A percentile compares a stretch with the other conserved stretches of the same genome.
Evolutionary conservation across 768 basidiomycete species (phyloP).

Genomic region (Leccinum arenicola): DNA sequence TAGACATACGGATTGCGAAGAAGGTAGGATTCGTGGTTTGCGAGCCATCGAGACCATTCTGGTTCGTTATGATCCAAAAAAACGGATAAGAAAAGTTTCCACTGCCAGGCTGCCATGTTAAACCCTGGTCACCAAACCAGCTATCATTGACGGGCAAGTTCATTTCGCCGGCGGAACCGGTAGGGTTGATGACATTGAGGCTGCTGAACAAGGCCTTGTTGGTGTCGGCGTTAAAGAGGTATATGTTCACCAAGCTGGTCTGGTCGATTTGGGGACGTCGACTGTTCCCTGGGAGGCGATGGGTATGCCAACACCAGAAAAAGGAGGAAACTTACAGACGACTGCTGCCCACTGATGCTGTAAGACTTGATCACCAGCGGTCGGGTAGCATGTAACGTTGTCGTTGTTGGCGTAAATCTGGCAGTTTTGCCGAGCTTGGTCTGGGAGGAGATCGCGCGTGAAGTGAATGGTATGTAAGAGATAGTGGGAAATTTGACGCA

Average conservation of each 20-base stretch:
- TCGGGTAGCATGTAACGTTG: conserved; percentile 77
- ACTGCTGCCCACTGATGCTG: conserved; percentile 77
- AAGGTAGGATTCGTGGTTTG: conserved; percentile 71
- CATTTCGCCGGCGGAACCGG: conserved; percentile 52
- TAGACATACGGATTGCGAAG: conserved; percentile 73
- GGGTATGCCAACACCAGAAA: conserved; percentile 10
- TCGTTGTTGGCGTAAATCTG: conserved; percentile 61
- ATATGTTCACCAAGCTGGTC: conserved; percentile 65
- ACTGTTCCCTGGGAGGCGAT: conserved; percentile 62
- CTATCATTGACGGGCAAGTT: conserved; percentile 64
- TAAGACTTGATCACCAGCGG: conserved; percentile 47
- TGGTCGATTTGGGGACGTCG: conserved; percentile 64
- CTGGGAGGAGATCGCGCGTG: conserved; percentile 18
- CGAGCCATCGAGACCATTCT: conserved; percentile 53
- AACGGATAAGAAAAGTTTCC: conserved; percentile 62
- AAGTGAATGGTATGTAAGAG: conserved; percentile 9
- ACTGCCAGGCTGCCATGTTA: conserved; percentile 41
- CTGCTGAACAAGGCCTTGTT: conserved; percentile 44
- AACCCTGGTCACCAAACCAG: conserved; percentile 65
- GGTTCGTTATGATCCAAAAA: conserved; percentile 75
- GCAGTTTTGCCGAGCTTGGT: conserved; percentile 46
- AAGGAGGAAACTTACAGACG: conserved; percentile 60
- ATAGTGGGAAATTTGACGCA: conserved; percentile 20
- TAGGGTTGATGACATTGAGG: conserved; percentile 47
- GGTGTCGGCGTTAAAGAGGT: conserved; percentile 74